Base-by-base conservation (phyloP, 192 early-diverging fungal species). In the Linnemannia schmuckeri region DNA sequence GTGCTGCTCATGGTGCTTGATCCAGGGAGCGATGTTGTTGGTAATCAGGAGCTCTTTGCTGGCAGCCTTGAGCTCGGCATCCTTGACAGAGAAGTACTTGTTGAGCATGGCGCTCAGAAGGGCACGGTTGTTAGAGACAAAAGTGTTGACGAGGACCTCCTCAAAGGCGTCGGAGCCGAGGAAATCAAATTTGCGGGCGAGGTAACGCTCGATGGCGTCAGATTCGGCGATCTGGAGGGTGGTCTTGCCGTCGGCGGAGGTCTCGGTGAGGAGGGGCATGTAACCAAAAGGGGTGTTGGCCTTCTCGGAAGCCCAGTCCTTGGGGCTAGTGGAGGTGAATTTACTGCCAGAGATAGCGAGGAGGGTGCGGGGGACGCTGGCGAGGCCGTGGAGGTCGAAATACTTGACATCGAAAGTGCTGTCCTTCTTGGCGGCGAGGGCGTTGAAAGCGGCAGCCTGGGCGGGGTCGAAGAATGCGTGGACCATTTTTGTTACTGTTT, bases 211-310 rank as follows among this genome's bases (percentile, higher is more conserved):
- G 61, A 93, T 93, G 6, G 88, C 86, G 0, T 66, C 52, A 2
- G 90, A 81, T 30, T 93, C 90, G 69, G 87, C 70, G 0, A 93
- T 75, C 0, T 81, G 13, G 15, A 84, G 71, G 69, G 88, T 88
- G 30, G 55, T 80, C 77, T 55, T 81, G 33, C 86, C 79, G n/a
- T 88, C 78, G 24, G 71, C 47, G 18, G 72, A 73, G 37, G 70
- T 88, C 77, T 91, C 91, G 8, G 82, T 76, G 17, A 93, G 75
- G 30, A 91, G 77, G n/a, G 92, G 92, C 12, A 93, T 76, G 77
- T 85, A 74, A 38, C 92, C 92, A 40, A 89, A 76, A n/a, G 89
- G 89, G 24, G 89, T 69, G 7, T 74, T 20, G 30, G 72, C 17
- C 82, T 90, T 90, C 52, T 85, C 89, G 20, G 71, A 49, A 4